phyloP scores from a whole-genome alignment of 345 rosid species.

The Eucalyptus sp. region DNA sequence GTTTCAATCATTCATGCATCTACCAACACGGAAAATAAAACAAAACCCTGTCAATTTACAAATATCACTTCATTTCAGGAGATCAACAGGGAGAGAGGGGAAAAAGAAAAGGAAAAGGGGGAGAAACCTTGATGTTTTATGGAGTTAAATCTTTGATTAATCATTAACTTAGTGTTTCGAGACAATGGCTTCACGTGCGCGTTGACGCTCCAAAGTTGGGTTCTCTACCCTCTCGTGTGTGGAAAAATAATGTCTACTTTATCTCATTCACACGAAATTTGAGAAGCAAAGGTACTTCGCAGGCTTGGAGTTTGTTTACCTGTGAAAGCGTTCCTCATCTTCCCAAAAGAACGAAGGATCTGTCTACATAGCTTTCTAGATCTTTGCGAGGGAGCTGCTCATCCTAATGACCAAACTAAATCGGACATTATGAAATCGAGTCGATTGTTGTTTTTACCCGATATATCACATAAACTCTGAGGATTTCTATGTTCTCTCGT shows the following conservation, averaged over 20 bases:
- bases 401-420: neutral
- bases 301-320: neutral
- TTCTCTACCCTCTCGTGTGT: neutral
- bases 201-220: neutral
- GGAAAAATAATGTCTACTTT: neutral
- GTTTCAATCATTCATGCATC: neutral
- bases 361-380: neutral
- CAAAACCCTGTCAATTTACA: neutral
- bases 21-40: neutral
- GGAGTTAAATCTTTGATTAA: neutral
- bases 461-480: neutral
- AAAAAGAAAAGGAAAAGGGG: neutral
- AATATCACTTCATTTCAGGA: neutral
- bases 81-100: neutral
- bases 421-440: neutral
- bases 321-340: neutral
- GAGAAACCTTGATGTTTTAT: neutral
- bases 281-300: neutral
- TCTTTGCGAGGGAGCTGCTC: neutral
- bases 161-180: neutral
- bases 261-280: neutral
- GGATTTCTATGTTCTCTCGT: neutral
- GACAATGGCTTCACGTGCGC: neutral
- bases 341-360: neutral
- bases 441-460: neutral